Evolutionary conservation across 2,329 filamentous ascomycete species (phyloP).

Genomic region (Microdochium paspali): DNA sequence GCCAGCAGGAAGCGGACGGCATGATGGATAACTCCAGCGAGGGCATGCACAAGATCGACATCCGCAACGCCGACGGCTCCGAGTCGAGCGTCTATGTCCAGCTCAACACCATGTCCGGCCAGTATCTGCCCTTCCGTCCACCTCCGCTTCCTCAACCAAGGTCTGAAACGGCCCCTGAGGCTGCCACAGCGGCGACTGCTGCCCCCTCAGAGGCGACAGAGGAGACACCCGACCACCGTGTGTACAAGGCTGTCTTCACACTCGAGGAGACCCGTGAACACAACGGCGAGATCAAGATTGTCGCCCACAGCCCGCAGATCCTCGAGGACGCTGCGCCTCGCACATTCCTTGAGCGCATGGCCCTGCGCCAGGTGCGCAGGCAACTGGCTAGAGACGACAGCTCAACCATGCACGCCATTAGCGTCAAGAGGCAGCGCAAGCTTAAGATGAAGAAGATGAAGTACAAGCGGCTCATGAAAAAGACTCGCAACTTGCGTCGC

Average conservation of each 20-base stretch:
- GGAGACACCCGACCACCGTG: conserved; percentile 30
- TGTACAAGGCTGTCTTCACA: conserved; percentile 56
- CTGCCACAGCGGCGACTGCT: conserved; percentile 17
- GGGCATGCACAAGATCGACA: conserved; percentile 38
- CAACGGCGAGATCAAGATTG: conserved; percentile 49
- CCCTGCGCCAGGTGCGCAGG: conserved; percentile 51
- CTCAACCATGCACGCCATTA: conserved; percentile 67
- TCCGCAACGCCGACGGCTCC: conserved; percentile 46
- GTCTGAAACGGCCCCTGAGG: conserved; percentile 27
- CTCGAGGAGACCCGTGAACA: conserved; percentile 57
- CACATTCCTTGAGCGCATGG: conserved; percentile 63
- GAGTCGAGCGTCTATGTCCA: conserved; percentile 54
- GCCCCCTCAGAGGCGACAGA: conserved; percentile 17
- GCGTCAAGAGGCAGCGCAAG: conserved; percentile 84
- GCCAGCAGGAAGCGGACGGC: conserved; percentile 19
- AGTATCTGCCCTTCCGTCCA: conserved; percentile 72
- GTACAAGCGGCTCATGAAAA: conserved; percentile 98
- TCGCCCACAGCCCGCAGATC: conserved; percentile 50
- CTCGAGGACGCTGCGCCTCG: conserved; percentile 36
- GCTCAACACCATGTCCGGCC: conserved; percentile 57
- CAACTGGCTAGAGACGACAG: conserved; percentile 40
- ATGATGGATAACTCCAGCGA: conserved; percentile 30
- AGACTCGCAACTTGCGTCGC: conserved; percentile 77
- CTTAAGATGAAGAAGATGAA: conserved; percentile 99
- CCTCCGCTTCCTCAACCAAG: conserved; percentile 70